Base-by-base conservation (phyloP, 1,284 basidiomycete genomes). In the Ustilago tritici region DNA sequence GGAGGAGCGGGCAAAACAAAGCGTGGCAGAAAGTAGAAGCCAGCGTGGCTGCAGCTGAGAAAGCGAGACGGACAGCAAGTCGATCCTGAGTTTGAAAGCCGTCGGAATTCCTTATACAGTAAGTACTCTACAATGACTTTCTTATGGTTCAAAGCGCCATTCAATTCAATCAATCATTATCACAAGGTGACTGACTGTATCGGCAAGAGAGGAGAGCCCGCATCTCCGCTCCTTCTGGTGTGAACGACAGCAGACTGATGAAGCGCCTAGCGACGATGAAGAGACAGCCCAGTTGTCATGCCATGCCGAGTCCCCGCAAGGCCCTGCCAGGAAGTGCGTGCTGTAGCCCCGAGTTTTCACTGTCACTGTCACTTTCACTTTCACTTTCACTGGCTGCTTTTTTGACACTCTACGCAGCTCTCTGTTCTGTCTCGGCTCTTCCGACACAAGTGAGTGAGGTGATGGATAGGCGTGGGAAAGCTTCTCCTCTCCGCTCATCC, bases 1-100 rank as follows among this genome's bases (percentile, higher is more conserved):
- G 28, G 28, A 50, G 15, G 11, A 31, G 49, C 49, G 49, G 55
- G 23, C 55, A 56, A 56, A 56, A 43, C 55, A 55, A 23, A 19
- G 53, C 23, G 53, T 23, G 19, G 35, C 28, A 19, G 34, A 35
- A 12, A 14, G 35, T 12, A 19, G 34, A 35, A 12, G 12, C 55
- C n/a, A 41, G 38, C 55, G 38, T 56, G 35, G 14, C 55, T 54
- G 52, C 52, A 38, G 28, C 28, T 12, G 41, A 41, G 55, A 56
- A 28, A 56, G 55, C 55, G 55, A 56, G 55, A 31, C 11, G 36
- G 55, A 56, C 55, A 56, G 55, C 55, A 56, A 38, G 36, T n/a
- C 53, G 34, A 55, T 35, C 53, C 40, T 56, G 55, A 56, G 36
- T 56, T 56, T 36, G 36, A 56, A 56, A 56, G 53, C 15, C 23